Percentiles rank a stretch among this genome's conserved stretches.
phyloP scores from a whole-genome alignment of 140 eudicot species.

The Anethum foeniculum region DNA sequence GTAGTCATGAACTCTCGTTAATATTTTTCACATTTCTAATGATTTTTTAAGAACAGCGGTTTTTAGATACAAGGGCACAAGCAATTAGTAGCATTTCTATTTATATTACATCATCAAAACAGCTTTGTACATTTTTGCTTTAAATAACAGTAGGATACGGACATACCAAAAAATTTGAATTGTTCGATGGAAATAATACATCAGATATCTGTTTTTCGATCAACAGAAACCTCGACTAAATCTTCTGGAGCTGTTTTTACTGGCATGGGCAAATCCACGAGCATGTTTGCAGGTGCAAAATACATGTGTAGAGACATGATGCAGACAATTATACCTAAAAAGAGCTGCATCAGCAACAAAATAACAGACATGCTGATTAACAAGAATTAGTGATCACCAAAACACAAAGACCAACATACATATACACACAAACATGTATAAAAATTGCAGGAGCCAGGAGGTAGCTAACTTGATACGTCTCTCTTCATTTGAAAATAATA shows the following conservation, averaged over 20 bases:
- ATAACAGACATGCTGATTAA: background rate
- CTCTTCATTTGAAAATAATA: background rate
- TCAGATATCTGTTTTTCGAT: conserved; percentile 52
- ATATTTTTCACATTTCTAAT: background rate
- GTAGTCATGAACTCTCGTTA: background rate
- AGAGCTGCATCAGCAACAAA: conserved; percentile 57
- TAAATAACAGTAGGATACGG: background rate
- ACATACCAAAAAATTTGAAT: background rate
- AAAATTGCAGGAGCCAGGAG: background rate
- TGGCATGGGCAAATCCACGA: conserved; percentile 62
- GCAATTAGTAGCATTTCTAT: background rate
- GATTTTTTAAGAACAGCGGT: background rate
- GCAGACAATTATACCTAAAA: conserved; percentile 85
- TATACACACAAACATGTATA: background rate
- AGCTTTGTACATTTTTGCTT: background rate
- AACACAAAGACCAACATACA: background rate
- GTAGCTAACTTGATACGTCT: background rate
- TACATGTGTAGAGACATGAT: conserved; percentile 98
- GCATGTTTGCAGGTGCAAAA: conserved; percentile 85
- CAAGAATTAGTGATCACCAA: background rate
- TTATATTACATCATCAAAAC: background rate
- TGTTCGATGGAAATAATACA: conserved; percentile 13
- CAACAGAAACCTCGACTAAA: conserved; percentile 44
- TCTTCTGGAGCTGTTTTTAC: conserved; percentile 41
- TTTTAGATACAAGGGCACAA: background rate